Conservation (phyloP, 2,329 filamentous ascomycete species). For the Seiridium cupressi region DNA sequence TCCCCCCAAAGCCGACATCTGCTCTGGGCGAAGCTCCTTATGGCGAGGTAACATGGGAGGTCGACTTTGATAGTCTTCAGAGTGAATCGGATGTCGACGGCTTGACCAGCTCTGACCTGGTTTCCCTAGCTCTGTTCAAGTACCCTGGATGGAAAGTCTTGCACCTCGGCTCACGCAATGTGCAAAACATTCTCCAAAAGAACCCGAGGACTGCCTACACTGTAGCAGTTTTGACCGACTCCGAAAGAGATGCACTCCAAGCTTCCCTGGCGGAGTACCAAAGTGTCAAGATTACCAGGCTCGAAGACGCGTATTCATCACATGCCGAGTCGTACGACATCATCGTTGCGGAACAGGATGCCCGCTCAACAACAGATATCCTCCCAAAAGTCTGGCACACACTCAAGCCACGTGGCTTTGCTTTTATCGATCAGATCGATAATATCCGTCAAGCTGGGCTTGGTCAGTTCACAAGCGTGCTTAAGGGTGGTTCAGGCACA, state of each 20-base stretch:
- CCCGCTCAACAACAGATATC: not conserved
- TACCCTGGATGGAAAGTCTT: constrained; percentile 18
- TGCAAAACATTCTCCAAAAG: constrained; percentile 8
- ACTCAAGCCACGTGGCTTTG: constrained; percentile 8
- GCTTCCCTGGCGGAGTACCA: constrained; percentile 10
- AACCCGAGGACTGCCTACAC: constrained; percentile 14
- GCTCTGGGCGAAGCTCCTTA: constrained; percentile 18
- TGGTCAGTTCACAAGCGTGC: not conserved
- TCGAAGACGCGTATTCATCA: constrained; percentile 13
- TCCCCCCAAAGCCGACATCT: constrained; percentile 20
- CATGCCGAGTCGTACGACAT: constrained; percentile 11
- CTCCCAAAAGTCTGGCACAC: constrained; percentile 6
- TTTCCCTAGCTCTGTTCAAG: constrained; percentile 25
- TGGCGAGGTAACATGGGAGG: constrained; percentile 23
- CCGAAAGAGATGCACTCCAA: constrained; percentile 13
- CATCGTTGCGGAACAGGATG: not conserved
- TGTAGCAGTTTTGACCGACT: constrained; percentile 11
- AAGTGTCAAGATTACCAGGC: constrained; percentile 16
- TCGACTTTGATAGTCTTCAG: constrained; percentile 20
- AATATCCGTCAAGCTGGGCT: constrained; percentile 8
- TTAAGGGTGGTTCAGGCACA: constrained; percentile 7
- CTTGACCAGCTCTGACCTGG: constrained; percentile 11
- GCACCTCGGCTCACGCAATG: constrained; percentile 14
- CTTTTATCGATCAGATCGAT: not conserved
- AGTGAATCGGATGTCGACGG: constrained; percentile 2